These are phyloP conservation scores for Hortiboletus campestris DNA, from an alignment of 768 basidiomycete species.

Conservation along the genomic window DNA sequence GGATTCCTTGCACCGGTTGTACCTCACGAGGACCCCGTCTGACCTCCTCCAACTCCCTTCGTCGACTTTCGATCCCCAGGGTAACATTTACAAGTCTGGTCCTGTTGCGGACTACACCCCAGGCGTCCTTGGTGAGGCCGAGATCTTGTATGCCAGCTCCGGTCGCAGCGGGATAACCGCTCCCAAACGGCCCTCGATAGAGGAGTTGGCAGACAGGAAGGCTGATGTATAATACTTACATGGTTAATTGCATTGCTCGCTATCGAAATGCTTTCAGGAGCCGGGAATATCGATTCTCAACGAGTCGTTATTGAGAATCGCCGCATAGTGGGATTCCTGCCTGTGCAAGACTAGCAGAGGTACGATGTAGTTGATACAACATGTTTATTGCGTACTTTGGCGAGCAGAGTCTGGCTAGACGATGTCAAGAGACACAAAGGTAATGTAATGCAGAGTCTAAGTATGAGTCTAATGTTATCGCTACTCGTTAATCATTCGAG, in stretches of 20 bases:
- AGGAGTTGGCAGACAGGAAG: conserved; percentile 20
- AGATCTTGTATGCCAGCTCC: conserved; percentile 68
- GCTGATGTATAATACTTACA: conserved; percentile 28
- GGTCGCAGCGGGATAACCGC: conserved; percentile 48
- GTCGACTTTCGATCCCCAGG: conserved; percentile 63
- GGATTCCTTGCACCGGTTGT: conserved; percentile 78
- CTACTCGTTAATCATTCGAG: no score
- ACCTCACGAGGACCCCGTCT: conserved; percentile 74
- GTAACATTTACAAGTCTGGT: conserved; percentile 51
- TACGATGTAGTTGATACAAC: neutral
- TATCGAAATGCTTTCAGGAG: conserved; percentile 11
- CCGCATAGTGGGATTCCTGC: neutral
- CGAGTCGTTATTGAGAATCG: neutral
- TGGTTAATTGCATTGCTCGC: conserved; percentile 26
- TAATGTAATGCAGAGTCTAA: no score
- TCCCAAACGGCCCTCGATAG: conserved; percentile 31
- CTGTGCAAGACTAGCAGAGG: neutral
- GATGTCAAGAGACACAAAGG: neutral
- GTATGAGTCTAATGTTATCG: no score
- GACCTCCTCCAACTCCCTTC: conserved; percentile 70
- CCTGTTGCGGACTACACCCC: conserved; percentile 50
- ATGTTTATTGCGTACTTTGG: neutral
- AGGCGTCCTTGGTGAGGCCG: conserved; percentile 55
- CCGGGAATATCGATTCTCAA: neutral
- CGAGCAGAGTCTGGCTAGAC: neutral